A percentile compares a stretch with the other conserved stretches of the same genome.
phyloP scores from a whole-genome alignment of 1,284 basidiomycete species.

The Pisolithus thermaeus region DNA sequence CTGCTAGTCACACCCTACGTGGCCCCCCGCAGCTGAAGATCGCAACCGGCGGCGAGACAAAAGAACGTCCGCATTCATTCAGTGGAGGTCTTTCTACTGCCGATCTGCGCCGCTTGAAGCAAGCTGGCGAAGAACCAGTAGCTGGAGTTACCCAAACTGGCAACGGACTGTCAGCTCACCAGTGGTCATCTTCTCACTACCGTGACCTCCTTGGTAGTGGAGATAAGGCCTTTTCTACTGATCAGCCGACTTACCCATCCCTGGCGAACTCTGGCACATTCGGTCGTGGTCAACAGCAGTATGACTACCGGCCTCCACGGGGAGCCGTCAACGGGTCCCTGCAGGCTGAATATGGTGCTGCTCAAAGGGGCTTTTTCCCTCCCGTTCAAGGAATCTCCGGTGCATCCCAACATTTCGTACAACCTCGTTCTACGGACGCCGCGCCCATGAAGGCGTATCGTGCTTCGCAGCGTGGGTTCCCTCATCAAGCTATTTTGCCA shows the following conservation, averaged over 20 bases:
- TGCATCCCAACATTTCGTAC: constrained; percentile 40
- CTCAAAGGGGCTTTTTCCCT: constrained; percentile 51
- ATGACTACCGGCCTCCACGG: constrained; percentile 37
- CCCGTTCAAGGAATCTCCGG: constrained; percentile 24
- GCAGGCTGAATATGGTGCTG: constrained; percentile 49
- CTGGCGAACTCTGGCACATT: constrained; percentile 40
- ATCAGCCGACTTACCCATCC: constrained; percentile 69
- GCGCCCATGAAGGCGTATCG: constrained; percentile 46
- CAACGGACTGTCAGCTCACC: constrained; percentile 36
- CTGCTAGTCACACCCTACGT: constrained; percentile 50
- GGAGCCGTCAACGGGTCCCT: constrained; percentile 45
- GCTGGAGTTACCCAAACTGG: constrained; percentile 30
- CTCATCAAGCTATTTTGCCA: constrained; percentile 50
- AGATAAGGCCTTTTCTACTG: constrained; percentile 33
- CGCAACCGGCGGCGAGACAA: constrained; percentile 46
- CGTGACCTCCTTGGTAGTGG: constrained; percentile 35
- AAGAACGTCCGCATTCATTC: constrained; percentile 74
- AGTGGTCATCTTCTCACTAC: constrained; percentile 43
- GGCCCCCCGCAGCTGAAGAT: constrained; percentile 48
- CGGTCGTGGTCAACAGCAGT: constrained; percentile 41
- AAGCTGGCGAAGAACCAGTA: constrained; percentile 46
- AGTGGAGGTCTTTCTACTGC: constrained; percentile 67
- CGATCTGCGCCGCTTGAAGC: constrained; percentile 67
- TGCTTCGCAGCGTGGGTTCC: constrained; percentile 52
- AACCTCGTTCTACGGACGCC: constrained; percentile 43